A percentile compares a stretch with the other conserved stretches of the same genome.
These are phyloP conservation scores for Primulina eburnea DNA, from an alignment of 257 asterid species.

Conservation along the genomic window DNA sequence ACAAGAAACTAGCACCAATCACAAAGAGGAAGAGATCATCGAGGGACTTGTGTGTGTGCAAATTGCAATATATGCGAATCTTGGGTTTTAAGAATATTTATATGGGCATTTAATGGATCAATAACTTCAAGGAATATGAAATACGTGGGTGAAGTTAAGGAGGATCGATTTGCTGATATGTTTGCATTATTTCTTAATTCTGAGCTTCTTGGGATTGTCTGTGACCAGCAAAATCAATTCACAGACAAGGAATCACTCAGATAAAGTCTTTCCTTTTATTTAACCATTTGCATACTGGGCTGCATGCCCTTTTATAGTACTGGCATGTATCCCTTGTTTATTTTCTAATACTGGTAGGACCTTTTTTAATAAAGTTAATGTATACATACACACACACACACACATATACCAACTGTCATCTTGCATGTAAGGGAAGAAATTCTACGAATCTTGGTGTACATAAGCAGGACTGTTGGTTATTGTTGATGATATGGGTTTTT, in stretches of 20 bases:
- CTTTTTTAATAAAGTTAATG: too few relatives aligned
- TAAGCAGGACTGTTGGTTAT: neutral
- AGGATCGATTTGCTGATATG: neutral
- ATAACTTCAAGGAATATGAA: neutral
- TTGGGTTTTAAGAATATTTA: neutral
- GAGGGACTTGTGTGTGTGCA: neutral
- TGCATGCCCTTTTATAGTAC: neutral
- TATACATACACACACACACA: too few relatives aligned
- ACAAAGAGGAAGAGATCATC: neutral
- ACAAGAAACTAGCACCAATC: conserved; percentile 6
- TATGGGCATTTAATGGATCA: conserved; percentile 17
- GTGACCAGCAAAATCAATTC: conserved; percentile 30
- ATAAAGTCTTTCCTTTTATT: conserved; percentile 7
- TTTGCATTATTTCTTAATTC: neutral
- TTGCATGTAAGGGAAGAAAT: too few relatives aligned
- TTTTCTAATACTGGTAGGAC: too few relatives aligned
- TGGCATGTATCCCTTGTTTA: too few relatives aligned
- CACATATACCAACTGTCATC: too few relatives aligned
- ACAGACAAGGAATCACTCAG: conserved; percentile 17
- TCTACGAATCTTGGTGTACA: too few relatives aligned
- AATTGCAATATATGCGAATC: neutral
- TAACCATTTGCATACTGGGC: neutral
- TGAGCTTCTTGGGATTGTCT: conserved; percentile 29
- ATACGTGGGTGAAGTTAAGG: neutral
- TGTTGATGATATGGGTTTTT: neutral